Conservation (phyloP, 805 yeast genomes). For the Yamadazyma philogaea region DNA sequence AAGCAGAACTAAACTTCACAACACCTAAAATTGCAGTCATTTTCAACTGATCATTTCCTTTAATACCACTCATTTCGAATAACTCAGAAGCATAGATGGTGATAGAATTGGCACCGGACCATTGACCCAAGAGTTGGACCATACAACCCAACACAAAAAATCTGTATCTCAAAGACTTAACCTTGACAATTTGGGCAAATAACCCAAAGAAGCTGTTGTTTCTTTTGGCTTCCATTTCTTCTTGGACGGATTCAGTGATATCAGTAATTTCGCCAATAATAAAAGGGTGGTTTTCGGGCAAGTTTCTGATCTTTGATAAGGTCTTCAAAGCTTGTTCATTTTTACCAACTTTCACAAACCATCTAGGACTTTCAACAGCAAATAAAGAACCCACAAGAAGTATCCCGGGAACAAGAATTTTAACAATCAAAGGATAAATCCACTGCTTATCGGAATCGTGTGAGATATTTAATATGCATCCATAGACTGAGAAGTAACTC, state of each 20-base stretch:
- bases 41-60: slow-evolving; percentile 38
- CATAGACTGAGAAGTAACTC: slow-evolving; percentile 50
- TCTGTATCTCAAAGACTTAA: slow-evolving; percentile 44
- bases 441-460: slow-evolving; percentile 41
- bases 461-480: slow-evolving; percentile 46
- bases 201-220: slow-evolving; percentile 31
- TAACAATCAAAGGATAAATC: slow-evolving; percentile 50
- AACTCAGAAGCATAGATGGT: slow-evolving; percentile 57
- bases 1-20: slow-evolving; percentile 49
- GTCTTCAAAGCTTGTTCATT: slow-evolving; percentile 38
- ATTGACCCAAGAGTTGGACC: slow-evolving; percentile 51
- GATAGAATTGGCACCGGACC: slow-evolving; percentile 58
- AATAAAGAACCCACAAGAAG: slow-evolving; percentile 41
- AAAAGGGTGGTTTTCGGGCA: slow-evolving; percentile 47
- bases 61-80: slow-evolving; percentile 46
- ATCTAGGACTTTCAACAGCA: slow-evolving; percentile 50
- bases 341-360: slow-evolving; percentile 44
- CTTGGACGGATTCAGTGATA: slow-evolving; percentile 45
- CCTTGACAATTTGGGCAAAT: slow-evolving; percentile 19
- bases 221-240: slow-evolving; percentile 29
- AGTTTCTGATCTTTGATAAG: slow-evolving; percentile 42
- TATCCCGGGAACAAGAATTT: slow-evolving; percentile 47
- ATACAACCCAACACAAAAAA: slow-evolving; percentile 38
- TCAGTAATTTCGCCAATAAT: slow-evolving; percentile 50
- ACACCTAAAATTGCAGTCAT: slow-evolving; percentile 54